Evolutionary conservation across 2,329 filamentous ascomycete species (phyloP).

Genomic region (Escovopsis weberi): DNA sequence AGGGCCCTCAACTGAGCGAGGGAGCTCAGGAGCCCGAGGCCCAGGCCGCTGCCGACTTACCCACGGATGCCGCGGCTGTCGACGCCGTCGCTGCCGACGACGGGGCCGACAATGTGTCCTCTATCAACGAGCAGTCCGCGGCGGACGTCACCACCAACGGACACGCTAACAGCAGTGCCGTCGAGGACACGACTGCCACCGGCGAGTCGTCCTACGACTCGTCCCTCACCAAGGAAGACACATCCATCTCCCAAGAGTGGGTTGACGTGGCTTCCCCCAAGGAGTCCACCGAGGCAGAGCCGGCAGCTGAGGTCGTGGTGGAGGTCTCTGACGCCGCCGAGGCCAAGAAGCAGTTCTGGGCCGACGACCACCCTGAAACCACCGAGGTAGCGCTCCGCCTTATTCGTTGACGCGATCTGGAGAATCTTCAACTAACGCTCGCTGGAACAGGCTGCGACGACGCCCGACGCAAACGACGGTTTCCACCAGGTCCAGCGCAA

Average conservation of each 20-base stretch:
- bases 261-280: conserved; percentile 55
- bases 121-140: conserved; percentile 26
- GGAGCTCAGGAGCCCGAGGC: conserved; percentile 18
- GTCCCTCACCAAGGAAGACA: conserved; percentile 19
- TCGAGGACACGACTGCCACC: conserved; percentile 40
- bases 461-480: conserved; percentile 41
- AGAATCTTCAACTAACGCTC: conserved; percentile 2
- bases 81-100: conserved; percentile 57
- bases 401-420: background rate
- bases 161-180: conserved; percentile 35
- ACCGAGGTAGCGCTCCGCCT: conserved; percentile 23
- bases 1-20: conserved; percentile 23
- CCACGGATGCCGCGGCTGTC: conserved; percentile 51
- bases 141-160: conserved; percentile 25
- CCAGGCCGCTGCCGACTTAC: conserved; percentile 19
- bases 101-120: conserved; percentile 28
- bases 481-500: conserved; percentile 59
- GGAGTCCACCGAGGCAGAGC: conserved; percentile 61
- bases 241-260: conserved; percentile 49
- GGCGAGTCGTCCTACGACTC: conserved; percentile 53
- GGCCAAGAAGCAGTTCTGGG: conserved; percentile 55
- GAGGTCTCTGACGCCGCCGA: conserved; percentile 29
- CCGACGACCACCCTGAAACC: conserved; percentile 57
- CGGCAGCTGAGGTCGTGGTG: conserved; percentile 46
- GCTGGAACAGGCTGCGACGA: conserved; percentile 15